Evolutionary conservation across 495 filamentous ascomycete genomes (phyloP), one percentile per base, ranked within the genome.

Genomic region (Talaromyces proteolyticus): DNA sequence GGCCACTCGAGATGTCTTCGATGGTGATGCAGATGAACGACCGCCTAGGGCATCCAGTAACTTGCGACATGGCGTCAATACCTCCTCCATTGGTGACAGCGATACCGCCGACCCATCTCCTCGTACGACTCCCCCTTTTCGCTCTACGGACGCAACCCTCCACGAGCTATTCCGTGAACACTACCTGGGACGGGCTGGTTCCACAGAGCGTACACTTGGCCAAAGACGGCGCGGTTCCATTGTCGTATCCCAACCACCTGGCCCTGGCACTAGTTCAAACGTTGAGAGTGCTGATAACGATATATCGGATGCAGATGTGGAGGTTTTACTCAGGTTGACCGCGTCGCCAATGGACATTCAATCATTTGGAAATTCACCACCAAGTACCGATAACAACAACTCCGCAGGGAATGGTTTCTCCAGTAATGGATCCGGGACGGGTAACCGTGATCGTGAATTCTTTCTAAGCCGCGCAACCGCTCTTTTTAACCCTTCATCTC

Each of bases 171-270:
- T 65, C 50, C 68, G 63, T n/a, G 65, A 64, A 25, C 54, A 51
- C 21, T 60, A 70, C 39, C 37, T 57, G 37, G 54, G 50, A 36
- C 69, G 58, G 25, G 48, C 48, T 17, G 55, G 53, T 26, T 14
- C 55, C 43, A 41, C 45, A 23, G 61, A 69, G 20, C 64, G 67
- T 11, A 54, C 58, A 12, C 68, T 59, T 46, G 65, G 65, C 37
- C 61, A 66, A n/a, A 62, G 71, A 49, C 74, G 72, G 14, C 71
- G 64, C 39, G 63, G 59, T 38, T 74, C 76, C n/a, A 60, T 74
- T 18, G 62, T 77, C 38, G 60, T 73, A 23, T 68, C 75, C 4
- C 73, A 74, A 25, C n/a, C n/a, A n/a, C 61, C 44, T 39, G 58
- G 57, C 51, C 40, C 58, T 37, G 44, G 45, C 12, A 49, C 50